Conservation (phyloP, 192 early-diverging fungal genomes). For the Cetraspora pellucida region DNA sequence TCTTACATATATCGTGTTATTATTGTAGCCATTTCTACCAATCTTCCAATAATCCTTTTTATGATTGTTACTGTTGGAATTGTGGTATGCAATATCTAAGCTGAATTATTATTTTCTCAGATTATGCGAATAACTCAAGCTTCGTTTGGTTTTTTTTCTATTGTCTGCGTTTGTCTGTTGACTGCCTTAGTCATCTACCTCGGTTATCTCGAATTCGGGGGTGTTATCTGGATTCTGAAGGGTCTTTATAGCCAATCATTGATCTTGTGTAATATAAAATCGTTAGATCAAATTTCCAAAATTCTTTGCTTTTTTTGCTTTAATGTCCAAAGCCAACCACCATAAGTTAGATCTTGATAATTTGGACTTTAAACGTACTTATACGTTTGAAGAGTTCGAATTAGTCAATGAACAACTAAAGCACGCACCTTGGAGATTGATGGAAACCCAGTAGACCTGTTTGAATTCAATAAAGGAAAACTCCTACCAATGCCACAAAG, state of each 20-base stretch:
- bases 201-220: conserved; percentile 12
- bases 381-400: conserved; percentile 22
- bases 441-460: conserved; percentile 18
- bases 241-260: conserved; percentile 7
- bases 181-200: conserved; percentile 1
- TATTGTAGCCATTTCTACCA: neutral
- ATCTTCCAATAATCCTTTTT: conserved; percentile 5
- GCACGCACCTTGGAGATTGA: neutral
- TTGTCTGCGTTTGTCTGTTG: conserved; percentile 3
- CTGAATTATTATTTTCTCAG: neutral
- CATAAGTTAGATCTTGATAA: neutral
- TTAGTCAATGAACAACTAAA: conserved; percentile 15
- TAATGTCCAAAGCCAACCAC: conserved; percentile 4
- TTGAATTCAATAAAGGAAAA: conserved; percentile 13
- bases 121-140: conserved; percentile 16
- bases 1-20: neutral
- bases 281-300: conserved; percentile 1
- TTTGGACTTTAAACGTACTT: neutral
- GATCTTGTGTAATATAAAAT: conserved; percentile 12
- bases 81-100: too few relatives aligned
- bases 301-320: neutral
- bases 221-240: conserved; percentile 8
- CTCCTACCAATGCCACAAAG: conserved; percentile 19
- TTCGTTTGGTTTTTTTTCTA: conserved; percentile 1
- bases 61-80: neutral